phyloP scores from a whole-genome alignment of 2,329 filamentous ascomycete genomes.

The Capronia coronata region DNA sequence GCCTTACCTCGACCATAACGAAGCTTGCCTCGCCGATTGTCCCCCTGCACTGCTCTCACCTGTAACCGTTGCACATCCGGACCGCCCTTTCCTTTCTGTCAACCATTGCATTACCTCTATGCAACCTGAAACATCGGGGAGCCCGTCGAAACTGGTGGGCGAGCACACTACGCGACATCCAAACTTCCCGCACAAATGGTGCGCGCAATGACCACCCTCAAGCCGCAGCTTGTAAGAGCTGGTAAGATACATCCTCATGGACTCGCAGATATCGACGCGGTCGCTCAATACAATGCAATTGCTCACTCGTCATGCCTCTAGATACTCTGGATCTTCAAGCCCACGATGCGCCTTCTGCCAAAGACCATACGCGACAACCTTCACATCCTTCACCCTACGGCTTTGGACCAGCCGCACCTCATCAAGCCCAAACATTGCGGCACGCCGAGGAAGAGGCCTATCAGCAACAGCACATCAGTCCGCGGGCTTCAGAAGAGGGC shows the following conservation, averaged over 20 bases:
- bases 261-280: neutral
- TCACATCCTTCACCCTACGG: constrained; percentile 47
- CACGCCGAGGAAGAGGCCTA: constrained; percentile 70
- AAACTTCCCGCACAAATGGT: constrained; percentile 18
- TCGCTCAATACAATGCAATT: neutral
- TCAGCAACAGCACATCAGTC: constrained; percentile 63
- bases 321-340: constrained; percentile 95
- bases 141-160: constrained; percentile 18
- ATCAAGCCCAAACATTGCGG: constrained; percentile 78
- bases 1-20: constrained; percentile 7
- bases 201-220: constrained; percentile 28
- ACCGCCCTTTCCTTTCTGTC: neutral
- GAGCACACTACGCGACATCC: constrained; percentile 17
- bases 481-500: constrained; percentile 41
- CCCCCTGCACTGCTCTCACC: neutral
- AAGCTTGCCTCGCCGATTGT: neutral
- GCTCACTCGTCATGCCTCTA: constrained; percentile 36
- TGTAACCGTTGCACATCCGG: neutral
- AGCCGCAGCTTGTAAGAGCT: constrained; percentile 42
- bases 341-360: constrained; percentile 70
- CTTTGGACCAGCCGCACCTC: constrained; percentile 58
- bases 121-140: constrained; percentile 17
- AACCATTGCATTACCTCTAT: constrained; percentile 13
- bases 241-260: constrained; percentile 32
- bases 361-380: constrained; percentile 64